phyloP scores from a whole-genome alignment of 2,329 filamentous ascomycete species.

The Epichloe bromicola region DNA sequence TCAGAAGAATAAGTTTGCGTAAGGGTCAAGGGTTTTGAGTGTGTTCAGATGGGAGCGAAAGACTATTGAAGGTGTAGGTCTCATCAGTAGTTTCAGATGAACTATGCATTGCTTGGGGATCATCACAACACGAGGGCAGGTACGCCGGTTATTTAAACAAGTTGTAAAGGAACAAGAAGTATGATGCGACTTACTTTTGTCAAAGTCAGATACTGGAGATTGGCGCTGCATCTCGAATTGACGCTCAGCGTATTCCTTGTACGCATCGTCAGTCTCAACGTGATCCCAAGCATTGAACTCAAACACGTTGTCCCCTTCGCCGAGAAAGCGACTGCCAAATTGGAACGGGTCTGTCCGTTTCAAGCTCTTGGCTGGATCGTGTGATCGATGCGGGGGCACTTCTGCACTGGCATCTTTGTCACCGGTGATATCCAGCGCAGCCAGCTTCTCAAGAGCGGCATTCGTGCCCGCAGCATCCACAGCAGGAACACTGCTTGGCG shows the following conservation, averaged over 20 bases:
- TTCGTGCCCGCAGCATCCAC: constrained; percentile 9
- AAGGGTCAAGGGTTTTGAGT: constrained; percentile 4
- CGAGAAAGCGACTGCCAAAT: constrained; percentile 80
- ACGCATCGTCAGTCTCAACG: constrained; percentile 81
- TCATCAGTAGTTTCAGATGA: constrained; percentile 58
- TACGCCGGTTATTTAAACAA: background rate
- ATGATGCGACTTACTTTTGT: constrained; percentile 51
- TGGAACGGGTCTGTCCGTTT: constrained; percentile 90
- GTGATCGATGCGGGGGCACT: constrained; percentile 51
- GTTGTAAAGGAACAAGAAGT: background rate
- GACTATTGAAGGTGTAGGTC: constrained; percentile 37
- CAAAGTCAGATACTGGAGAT: constrained; percentile 82
- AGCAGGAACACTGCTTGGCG: constrained; percentile 12
- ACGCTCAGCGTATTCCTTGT: constrained; percentile 71
- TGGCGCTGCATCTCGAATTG: constrained; percentile 79
- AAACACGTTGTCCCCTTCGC: constrained; percentile 79
- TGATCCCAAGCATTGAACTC: constrained; percentile 99
- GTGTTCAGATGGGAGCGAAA: constrained; percentile 63
- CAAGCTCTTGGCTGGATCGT: constrained; percentile 58
- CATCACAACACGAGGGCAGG: constrained; percentile 35
- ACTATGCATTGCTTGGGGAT: constrained; percentile 50
- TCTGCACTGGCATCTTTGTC: background rate
- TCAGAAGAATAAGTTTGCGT: background rate
- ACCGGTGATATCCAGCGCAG: constrained; percentile 11
- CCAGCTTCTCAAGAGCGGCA: constrained; percentile 13